phyloP scores from a whole-genome alignment of 352 stramenopile genomes.

The Phytophthora uliginosa region DNA sequence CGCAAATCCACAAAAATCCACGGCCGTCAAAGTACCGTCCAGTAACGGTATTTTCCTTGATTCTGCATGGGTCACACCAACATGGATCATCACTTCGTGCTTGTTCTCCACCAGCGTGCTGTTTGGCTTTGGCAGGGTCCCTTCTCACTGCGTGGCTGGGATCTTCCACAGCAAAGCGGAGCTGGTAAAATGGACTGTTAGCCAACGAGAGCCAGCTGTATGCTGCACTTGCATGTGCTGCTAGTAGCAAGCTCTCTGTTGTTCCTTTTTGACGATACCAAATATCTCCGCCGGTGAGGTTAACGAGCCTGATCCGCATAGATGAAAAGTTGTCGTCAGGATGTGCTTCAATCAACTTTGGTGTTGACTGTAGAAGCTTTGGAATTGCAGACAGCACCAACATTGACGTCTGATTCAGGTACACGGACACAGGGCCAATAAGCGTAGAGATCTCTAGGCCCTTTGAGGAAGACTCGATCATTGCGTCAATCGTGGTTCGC shows the following conservation, averaged over 20 bases:
- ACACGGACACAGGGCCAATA: constrained; percentile 61
- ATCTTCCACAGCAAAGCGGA: constrained; percentile 63
- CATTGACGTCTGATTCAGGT: constrained; percentile 79
- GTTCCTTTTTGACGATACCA: constrained; percentile 81
- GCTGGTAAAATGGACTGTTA: constrained; percentile 55
- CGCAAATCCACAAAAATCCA: constrained; percentile 79
- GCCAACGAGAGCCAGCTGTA: constrained; percentile 84
- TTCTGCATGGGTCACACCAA: constrained; percentile 77
- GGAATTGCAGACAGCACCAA: constrained; percentile 69
- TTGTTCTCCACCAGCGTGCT: background rate
- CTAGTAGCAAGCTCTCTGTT: constrained; percentile 57
- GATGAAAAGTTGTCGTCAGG: constrained; percentile 47
- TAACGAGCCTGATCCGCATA: constrained; percentile 73
- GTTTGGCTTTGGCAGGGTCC: background rate
- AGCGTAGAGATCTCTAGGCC: constrained; percentile 59
- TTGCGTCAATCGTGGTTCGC: constrained; percentile 53
- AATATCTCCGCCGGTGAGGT: constrained; percentile 49
- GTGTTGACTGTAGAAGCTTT: constrained; percentile 43
- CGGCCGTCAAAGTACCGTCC: constrained; percentile 57
- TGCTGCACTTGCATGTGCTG: constrained; percentile 31
- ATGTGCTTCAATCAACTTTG: background rate
- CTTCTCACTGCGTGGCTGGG: constrained; percentile 1
- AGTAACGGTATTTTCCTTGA: constrained; percentile 69
- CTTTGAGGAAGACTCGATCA: constrained; percentile 40
- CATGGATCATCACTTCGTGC: constrained; percentile 19